Evolutionary conservation across 2,329 filamentous ascomycete species (phyloP).

Genomic region (Polytolypa hystricis): DNA sequence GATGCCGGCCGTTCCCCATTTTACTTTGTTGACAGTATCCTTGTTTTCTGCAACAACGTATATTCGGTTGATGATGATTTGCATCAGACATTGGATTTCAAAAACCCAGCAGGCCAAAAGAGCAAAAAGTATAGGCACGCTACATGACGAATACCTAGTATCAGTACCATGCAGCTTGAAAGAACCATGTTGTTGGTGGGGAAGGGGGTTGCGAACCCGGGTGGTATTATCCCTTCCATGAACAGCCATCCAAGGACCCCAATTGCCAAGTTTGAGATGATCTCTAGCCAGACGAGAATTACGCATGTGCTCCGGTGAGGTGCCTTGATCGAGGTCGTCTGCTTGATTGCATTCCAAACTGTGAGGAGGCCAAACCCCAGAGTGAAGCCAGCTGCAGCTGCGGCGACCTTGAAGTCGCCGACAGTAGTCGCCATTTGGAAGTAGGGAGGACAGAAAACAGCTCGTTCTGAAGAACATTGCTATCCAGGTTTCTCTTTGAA

Average conservation of each 20-base stretch:
- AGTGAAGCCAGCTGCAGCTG: slow-evolving; percentile 30
- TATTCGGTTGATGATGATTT: slow-evolving; percentile 10
- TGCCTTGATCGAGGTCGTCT: slow-evolving; percentile 22
- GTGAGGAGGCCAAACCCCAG: slow-evolving; percentile 33
- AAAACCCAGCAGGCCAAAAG: slow-evolving; percentile 7
- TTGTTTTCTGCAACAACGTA: slow-evolving; percentile 5
- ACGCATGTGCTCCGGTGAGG: slow-evolving; percentile 33
- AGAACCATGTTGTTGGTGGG: too few relatives aligned
- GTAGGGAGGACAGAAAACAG: too few relatives aligned
- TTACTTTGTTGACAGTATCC: slow-evolving; percentile 21
- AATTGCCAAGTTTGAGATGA: slow-evolving; percentile 34
- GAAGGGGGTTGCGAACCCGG: slow-evolving; percentile 14
- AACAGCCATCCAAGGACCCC: slow-evolving; percentile 29
- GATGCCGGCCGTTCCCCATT: slow-evolving; percentile 25
- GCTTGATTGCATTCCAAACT: slow-evolving; percentile 27
- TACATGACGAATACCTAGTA: too few relatives aligned
- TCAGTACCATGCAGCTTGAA: too few relatives aligned
- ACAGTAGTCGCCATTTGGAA: slow-evolving; percentile 10
- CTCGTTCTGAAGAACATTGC: too few relatives aligned
- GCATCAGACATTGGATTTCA: slow-evolving; percentile 7
- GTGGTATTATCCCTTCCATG: slow-evolving; percentile 22
- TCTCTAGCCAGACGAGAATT: slow-evolving; percentile 40
- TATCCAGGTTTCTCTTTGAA: too few relatives aligned
- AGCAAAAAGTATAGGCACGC: slow-evolving; percentile 5
- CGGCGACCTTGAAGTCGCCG: slow-evolving; percentile 20